A percentile compares a stretch with the other conserved stretches of the same genome.
phyloP scores from a whole-genome alignment of 1,139 yeast genomes.

The Saccharomyces hybrid region DNA sequence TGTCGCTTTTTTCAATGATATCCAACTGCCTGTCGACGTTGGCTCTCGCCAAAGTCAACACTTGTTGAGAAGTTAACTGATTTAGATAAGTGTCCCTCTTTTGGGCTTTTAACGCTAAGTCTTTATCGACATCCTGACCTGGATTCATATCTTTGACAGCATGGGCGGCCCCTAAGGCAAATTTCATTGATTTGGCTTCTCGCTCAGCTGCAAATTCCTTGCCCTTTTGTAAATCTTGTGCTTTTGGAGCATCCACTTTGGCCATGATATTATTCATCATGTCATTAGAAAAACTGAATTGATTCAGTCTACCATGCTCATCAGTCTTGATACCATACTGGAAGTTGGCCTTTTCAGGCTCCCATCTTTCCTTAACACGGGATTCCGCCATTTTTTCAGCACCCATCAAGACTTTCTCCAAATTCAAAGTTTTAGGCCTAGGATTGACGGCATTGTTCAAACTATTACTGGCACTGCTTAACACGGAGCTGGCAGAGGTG shows the following conservation, averaged over 20 bases:
- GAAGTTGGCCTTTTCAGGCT: conserved; percentile 23
- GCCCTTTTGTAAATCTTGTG: conserved; percentile 1
- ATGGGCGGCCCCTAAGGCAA: conserved; percentile 43
- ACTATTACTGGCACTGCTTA: neutral
- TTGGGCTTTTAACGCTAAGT: conserved; percentile 13
- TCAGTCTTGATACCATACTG: conserved; percentile 16
- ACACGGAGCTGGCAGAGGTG: conserved; percentile 9
- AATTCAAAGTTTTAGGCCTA: conserved; percentile 21
- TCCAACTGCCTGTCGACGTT: conserved; percentile 49
- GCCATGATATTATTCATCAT: conserved; percentile 14
- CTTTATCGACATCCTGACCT: conserved; percentile 9
- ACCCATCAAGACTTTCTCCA: conserved; percentile 26
- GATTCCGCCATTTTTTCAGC: conserved; percentile 28
- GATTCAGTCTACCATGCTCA: conserved; percentile 6
- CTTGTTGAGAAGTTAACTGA: conserved; percentile 36
- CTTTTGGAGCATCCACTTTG: conserved; percentile 10
- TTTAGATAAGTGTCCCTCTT: conserved; percentile 20
- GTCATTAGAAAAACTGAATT: conserved; percentile 6
- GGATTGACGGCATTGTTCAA: conserved; percentile 6
- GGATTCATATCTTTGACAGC: conserved; percentile 37
- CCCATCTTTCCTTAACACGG: conserved; percentile 21
- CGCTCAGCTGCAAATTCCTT: conserved; percentile 6
- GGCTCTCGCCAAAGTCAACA: conserved; percentile 54
- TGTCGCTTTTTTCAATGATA: conserved; percentile 36
- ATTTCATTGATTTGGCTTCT: neutral